These are phyloP conservation scores for Hanseniaspora valbyensis DNA, from an alignment of 805 yeast species.

Conservation along the genomic window DNA sequence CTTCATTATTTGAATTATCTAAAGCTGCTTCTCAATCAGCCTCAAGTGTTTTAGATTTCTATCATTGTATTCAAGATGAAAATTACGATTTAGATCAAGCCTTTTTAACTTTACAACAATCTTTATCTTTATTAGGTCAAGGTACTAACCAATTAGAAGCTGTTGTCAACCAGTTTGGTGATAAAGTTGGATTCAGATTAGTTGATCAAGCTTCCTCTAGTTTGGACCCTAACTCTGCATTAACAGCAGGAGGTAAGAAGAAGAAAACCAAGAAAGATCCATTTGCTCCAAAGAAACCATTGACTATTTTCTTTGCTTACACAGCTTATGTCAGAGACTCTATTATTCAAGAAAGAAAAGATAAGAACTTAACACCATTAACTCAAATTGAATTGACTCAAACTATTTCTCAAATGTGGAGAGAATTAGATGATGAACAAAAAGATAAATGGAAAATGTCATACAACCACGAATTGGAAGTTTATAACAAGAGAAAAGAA, in stretches of 20 bases:
- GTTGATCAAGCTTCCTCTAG: conserved; percentile 11
- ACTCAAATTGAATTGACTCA: conserved; percentile 69
- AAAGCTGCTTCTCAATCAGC: conserved; percentile 84
- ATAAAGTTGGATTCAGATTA: conserved; percentile 23
- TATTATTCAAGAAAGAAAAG: conserved; percentile 56
- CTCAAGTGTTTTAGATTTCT: conserved; percentile 64
- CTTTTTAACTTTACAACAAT: conserved; percentile 34
- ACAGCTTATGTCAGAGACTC: conserved; percentile 62
- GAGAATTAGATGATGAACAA: conserved; percentile 53
- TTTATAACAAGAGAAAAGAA: conserved; percentile 37
- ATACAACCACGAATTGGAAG: conserved; percentile 35
- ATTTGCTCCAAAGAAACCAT: conserved; percentile 89
- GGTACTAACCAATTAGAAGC: conserved; percentile 29
- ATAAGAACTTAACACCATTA: conserved; percentile 48
- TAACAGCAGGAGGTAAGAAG: conserved; percentile 27
- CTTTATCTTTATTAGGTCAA: conserved; percentile 32
- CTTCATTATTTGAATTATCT: conserved; percentile 69
- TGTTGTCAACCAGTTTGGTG: conserved; percentile 25
- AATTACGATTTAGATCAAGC: conserved; percentile 38
- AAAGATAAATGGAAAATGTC: conserved; percentile 61
- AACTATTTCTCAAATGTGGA: conserved; percentile 73
- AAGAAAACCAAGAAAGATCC: conserved; percentile 64
- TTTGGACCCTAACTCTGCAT: not conserved
- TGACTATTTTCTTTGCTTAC: conserved; percentile 74
- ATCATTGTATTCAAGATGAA: conserved; percentile 44